phyloP scores from a whole-genome alignment of 768 basidiomycete genomes.

The Lactarius vividus region DNA sequence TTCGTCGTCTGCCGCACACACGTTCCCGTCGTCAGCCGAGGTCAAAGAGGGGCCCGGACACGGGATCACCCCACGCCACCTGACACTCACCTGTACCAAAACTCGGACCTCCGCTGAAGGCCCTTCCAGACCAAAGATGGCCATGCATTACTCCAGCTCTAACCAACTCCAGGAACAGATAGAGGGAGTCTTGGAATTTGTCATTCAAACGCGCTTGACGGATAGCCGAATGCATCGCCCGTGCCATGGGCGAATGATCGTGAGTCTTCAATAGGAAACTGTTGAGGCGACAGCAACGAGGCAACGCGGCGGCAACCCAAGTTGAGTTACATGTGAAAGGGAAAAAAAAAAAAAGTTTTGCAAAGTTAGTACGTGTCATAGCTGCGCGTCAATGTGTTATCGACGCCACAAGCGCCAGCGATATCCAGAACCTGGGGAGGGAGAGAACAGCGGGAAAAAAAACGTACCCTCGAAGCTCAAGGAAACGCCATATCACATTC shows the following conservation, averaged over 20 bases:
- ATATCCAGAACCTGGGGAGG: slow-evolving; percentile 14
- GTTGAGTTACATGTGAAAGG: slow-evolving; percentile 13
- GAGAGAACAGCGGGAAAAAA: slow-evolving; percentile 16
- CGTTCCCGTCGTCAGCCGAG: slow-evolving; percentile 20
- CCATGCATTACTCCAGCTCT: slow-evolving; percentile 97
- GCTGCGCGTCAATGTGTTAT: slow-evolving; percentile 24
- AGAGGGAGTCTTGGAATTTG: slow-evolving; percentile 97
- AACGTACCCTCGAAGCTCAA: slow-evolving; percentile 90
- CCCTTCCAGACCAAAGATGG: slow-evolving; percentile 81
- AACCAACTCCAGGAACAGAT: slow-evolving; percentile 91
- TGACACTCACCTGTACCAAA: slow-evolving; percentile 76
- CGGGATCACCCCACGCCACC: slow-evolving; percentile 24
- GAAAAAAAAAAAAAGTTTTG: slow-evolving; percentile 3
- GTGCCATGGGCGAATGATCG: slow-evolving; percentile 83
- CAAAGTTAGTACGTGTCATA: slow-evolving; percentile 15
- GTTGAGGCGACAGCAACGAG: slow-evolving; percentile 20
- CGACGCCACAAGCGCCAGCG: slow-evolving; percentile 26
- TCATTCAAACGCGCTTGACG: slow-evolving; percentile 82
- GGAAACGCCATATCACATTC: slow-evolving; percentile 97
- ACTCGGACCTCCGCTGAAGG: slow-evolving; percentile 92
- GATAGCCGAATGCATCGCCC: slow-evolving; percentile 86
- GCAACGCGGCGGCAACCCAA: slow-evolving; percentile 10
- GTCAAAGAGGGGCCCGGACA: slow-evolving; percentile 29
- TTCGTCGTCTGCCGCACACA: slow-evolving; percentile 67
- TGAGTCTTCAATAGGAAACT: slow-evolving; percentile 91